Base-by-base conservation (phyloP, 306 rosid species). In the Prunus kanzakura region DNA sequence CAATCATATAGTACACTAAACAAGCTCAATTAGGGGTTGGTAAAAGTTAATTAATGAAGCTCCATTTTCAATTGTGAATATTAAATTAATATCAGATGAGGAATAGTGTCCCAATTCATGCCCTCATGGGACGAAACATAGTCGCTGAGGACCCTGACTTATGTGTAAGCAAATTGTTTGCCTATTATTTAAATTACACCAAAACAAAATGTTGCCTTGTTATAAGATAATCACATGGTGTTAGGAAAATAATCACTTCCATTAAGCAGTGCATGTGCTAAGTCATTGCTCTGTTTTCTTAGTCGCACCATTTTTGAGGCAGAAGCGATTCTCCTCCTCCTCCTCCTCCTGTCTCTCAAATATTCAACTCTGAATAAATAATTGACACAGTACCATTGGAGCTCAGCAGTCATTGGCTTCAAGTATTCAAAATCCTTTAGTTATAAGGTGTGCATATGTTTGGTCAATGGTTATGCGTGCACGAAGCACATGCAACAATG, bases 221-320 rank as follows among this genome's bases (percentile, higher is more conserved):
- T 70, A 12, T 19, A 78, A 64, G 4, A 19, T 15, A 62, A 61
- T 32, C 77, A 50, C 66, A 63, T 51, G 67, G 77, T 35, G 47
- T 23, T 57, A 0, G 58, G 77, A 52, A 41, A 51, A 41, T 4
- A 19, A 32, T 20, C 47, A 71, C 58, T 63, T 32, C 13, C n/a
- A n/a, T 51, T 25, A 52, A 72, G 27, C 35, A 56, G 58, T 25
- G 78, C 63, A 51, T 54, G 56, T 54, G 66, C 41, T 56, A 49
- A 27, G 74, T 29, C 13, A 64, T 64, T 22, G 35, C 32, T 16
- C 57, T 56, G 13, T 56, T 29, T 62, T 62, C 43, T 62, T 29
- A 22, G 67, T 62, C 67, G 2, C 67, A 62, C 67, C 43, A 62
- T 14, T 29, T 62, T 58, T 58, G 35, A 58, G 64, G 62, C 25